Evolutionary conservation across 1,139 yeast species (phyloP).

Genomic region (Saccharomyces pastorianus): DNA sequence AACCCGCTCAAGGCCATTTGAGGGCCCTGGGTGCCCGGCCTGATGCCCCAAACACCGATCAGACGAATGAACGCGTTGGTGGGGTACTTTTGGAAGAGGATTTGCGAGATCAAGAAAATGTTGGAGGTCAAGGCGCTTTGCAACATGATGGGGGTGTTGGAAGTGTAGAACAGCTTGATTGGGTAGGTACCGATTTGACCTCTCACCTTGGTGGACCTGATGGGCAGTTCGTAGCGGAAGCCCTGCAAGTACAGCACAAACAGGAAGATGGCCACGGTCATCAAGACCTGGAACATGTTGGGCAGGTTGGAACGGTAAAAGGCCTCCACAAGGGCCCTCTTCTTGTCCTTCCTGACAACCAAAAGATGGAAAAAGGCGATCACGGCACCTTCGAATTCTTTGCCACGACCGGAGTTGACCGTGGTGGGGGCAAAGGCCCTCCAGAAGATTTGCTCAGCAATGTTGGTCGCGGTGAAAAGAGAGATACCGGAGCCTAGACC

Average conservation of each 20-base stretch:
- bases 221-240: conserved; percentile 89
- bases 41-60: conserved; percentile 87
- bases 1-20: conserved; percentile 81
- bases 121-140: conserved; percentile 92
- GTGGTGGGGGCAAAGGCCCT: conserved; percentile 98
- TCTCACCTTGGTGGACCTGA: conserved; percentile 88
- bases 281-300: conserved; percentile 82
- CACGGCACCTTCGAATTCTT: conserved; percentile 94
- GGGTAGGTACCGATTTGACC: conserved; percentile 92
- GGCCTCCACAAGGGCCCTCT: conserved; percentile 86
- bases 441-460: conserved; percentile 96
- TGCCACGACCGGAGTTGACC: conserved; percentile 86
- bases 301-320: conserved; percentile 91
- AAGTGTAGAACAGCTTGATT: conserved; percentile 88
- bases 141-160: conserved; percentile 94
- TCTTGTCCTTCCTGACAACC: conserved; percentile 83
- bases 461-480: conserved; percentile 91
- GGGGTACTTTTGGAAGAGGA: conserved; percentile 85
- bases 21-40: conserved; percentile 65
- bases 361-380: conserved; percentile 84
- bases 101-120: conserved; percentile 85
- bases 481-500: conserved; percentile 97
- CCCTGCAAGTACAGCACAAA: conserved; percentile 90
- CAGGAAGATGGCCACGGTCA: conserved; percentile 76
- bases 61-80: conserved; percentile 65